Percentiles rank a stretch among this genome's conserved stretches.
phyloP scores from a whole-genome alignment of 768 basidiomycete genomes.

The Trametes coccinea region DNA sequence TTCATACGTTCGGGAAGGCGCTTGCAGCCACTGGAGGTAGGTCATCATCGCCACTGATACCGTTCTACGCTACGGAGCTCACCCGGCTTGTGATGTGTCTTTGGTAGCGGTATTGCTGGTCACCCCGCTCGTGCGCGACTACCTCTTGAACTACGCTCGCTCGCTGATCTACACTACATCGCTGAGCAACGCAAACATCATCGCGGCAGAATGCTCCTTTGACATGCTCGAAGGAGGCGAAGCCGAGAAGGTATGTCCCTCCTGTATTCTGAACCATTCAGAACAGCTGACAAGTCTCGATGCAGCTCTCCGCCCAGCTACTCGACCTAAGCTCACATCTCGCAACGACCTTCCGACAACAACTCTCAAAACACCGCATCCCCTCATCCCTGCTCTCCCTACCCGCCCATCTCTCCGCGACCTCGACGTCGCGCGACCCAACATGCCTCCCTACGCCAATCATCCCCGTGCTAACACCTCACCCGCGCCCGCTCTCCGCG shows the following conservation, averaged over 20 bases:
- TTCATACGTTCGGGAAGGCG: slow-evolving; percentile 95
- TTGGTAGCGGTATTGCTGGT: slow-evolving; percentile 73
- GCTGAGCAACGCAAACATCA: slow-evolving; percentile 71
- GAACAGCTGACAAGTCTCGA: slow-evolving; percentile 17
- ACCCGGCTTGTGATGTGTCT: not conserved
- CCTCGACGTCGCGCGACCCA: slow-evolving; percentile 29
- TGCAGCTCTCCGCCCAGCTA: slow-evolving; percentile 40
- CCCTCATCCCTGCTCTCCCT: slow-evolving; percentile 32
- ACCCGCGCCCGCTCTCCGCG: slow-evolving; percentile 73
- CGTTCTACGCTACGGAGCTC: not conserved
- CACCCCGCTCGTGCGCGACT: slow-evolving; percentile 70
- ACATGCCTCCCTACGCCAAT: slow-evolving; percentile 64
- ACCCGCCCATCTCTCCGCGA: slow-evolving; percentile 31
- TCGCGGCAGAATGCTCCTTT: slow-evolving; percentile 76
- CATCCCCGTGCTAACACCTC: slow-evolving; percentile 77
- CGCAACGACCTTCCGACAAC: slow-evolving; percentile 33
- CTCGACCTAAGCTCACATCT: slow-evolving; percentile 45
- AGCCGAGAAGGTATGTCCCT: slow-evolving; percentile 49
- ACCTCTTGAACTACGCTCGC: slow-evolving; percentile 89
- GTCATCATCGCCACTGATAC: slow-evolving; percentile 29
- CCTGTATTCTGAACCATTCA: slow-evolving; percentile 19
- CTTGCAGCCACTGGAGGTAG: slow-evolving; percentile 82
- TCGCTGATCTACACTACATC: slow-evolving; percentile 92
- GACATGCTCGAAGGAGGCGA: slow-evolving; percentile 74
- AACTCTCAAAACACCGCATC: slow-evolving; percentile 30